Evolutionary conservation across 805 yeast genomes (phyloP), one percentile per base, ranked within the genome.

Genomic region (Priceomyces haplophilus): DNA sequence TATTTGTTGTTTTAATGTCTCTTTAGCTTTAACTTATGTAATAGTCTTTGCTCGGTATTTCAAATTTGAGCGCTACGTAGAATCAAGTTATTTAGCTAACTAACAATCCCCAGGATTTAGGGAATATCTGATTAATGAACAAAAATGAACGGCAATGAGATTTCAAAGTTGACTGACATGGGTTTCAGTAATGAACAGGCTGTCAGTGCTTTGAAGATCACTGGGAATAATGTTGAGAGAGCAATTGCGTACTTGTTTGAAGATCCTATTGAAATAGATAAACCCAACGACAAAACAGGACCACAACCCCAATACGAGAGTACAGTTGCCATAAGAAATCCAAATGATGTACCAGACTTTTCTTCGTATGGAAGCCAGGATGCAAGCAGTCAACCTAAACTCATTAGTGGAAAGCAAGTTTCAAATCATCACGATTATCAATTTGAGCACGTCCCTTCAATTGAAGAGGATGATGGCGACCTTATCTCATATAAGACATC

Each of bases 151-250:
- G 40, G 42, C 45, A 47, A 49, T 27, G 49, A 47, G 55, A 56
- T 38, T 45, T 51, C 30, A 34, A 37, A 53, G 46, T 55, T 62
- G 38, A 50, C 54, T 30, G 69, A 64, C 31, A 69, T 72, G 74
- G 76, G 76, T 30, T 65, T 71, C 56, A 41, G 62, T 37, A 54
- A 50, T 19, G 71, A 62, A 17, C 62, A 66, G 43, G 66, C 75
- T 3, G 43, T 47, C 5, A 61, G 57, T 15, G 81, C 81, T 0
- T 55, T 71, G 37, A 40, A 56, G 34, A 45, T 42, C 17, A 45
- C 60, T 23, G 46, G 50, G 27, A 56, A 54, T 34, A 59, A 63
- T 38, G 47, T 56, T 10, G 62, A 59, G 38, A 50, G 45, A 24
- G 67, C 67, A 30, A 55, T 62, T 41, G 54, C 50, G 16, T 65